phyloP scores from a whole-genome alignment of 1,139 yeast genomes.

The Diutina ranongensis region DNA sequence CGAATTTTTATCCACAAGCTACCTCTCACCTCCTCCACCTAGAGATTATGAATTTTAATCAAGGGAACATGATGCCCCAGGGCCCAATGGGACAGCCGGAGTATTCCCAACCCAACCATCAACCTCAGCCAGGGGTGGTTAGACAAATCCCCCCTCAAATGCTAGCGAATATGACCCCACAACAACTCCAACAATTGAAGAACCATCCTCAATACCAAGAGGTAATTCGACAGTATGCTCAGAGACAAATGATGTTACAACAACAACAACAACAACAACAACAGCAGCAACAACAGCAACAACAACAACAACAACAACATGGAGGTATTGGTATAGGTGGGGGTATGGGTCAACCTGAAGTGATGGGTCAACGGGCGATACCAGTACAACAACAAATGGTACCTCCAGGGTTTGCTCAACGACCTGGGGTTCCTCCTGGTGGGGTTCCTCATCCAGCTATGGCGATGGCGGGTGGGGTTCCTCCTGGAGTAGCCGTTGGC shows the following conservation, averaged over 20 bases:
- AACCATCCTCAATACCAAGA: constrained; percentile 36
- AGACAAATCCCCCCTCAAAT: neutral
- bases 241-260: constrained; percentile 26
- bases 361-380: neutral
- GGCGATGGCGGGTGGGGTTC: neutral
- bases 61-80: constrained; percentile 5
- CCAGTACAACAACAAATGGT: neutral
- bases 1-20: neutral
- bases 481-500: neutral
- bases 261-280: constrained; percentile 12
- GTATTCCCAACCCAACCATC: neutral
- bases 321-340: neutral
- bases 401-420: neutral
- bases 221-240: constrained; percentile 26
- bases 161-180: constrained; percentile 15
- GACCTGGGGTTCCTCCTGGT: neutral
- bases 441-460: constrained; percentile 1
- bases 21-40: neutral
- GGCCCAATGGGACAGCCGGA: constrained; percentile 3
- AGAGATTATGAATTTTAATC: constrained; percentile 2
- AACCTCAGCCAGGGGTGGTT: neutral
- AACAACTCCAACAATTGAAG: constrained; percentile 37
- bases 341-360: neutral
- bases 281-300: constrained; percentile 14
- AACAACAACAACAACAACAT: constrained; percentile 9